Evolutionary conservation across 495 filamentous ascomycete genomes (phyloP).

Genomic region (Daldinia loculata): DNA sequence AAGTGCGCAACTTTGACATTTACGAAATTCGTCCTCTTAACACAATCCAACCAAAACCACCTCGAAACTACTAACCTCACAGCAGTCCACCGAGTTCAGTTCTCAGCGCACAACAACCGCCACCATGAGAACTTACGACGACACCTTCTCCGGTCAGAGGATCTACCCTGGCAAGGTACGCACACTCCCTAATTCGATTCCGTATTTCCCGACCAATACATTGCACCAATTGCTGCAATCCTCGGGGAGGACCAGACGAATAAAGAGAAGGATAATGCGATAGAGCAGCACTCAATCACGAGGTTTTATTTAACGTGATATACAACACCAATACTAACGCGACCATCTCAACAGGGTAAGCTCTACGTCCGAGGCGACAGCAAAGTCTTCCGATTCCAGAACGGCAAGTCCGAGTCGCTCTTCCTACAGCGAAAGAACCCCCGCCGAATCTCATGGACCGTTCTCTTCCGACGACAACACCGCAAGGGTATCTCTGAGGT

Average conservation of each 20-base stretch:
- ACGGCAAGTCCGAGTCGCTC: constrained; percentile 99
- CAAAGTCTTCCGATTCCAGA: constrained; percentile 99
- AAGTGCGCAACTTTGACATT: constrained; percentile 48
- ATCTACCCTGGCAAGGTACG: constrained; percentile 99
- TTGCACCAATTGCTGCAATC: background rate
- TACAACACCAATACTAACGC: constrained; percentile 11
- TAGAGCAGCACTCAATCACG: no score
- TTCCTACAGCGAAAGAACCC: constrained; percentile 99
- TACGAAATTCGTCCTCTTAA: constrained; percentile 46
- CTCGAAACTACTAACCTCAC: constrained; percentile 45
- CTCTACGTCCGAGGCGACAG: constrained; percentile 98
- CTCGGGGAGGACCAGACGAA: no score
- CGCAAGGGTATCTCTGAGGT: constrained; percentile 99
- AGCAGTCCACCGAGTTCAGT: constrained; percentile 47
- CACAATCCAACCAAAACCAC: constrained; percentile 33
- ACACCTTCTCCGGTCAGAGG: constrained; percentile 96
- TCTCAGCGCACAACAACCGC: constrained; percentile 56
- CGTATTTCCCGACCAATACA: background rate
- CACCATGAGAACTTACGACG: constrained; percentile 98
- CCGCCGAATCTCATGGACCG: constrained; percentile 97
- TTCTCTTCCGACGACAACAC: constrained; percentile 96
- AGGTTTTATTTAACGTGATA: no score
- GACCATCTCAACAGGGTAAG: constrained; percentile 74
- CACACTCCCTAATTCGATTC: constrained; percentile 23
- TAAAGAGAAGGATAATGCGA: no score